Conservation (phyloP, 2,329 filamentous ascomycete species). For the Monascus ruber region DNA sequence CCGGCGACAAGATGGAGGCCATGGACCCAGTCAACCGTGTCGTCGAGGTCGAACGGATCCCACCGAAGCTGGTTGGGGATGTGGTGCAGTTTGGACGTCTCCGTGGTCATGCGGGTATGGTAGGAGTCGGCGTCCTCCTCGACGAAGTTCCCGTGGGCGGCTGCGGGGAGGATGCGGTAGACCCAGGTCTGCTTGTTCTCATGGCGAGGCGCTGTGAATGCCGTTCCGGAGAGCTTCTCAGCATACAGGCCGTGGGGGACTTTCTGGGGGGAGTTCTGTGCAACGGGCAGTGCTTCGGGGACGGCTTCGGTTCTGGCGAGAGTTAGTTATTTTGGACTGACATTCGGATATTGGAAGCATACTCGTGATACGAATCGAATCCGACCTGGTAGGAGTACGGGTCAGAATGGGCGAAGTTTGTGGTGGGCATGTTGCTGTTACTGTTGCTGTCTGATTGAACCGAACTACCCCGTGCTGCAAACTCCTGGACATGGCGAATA, state of each 20-base stretch:
- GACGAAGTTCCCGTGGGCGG: constrained; percentile 44
- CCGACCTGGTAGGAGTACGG: constrained; percentile 70
- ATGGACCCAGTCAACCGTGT: constrained; percentile 57
- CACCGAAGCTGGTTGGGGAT: constrained; percentile 74
- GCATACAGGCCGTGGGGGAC: constrained; percentile 68
- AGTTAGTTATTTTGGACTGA: constrained; percentile 2
- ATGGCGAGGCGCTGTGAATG: constrained; percentile 58
- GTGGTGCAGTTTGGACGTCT: constrained; percentile 50
- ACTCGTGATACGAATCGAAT: constrained; percentile 70
- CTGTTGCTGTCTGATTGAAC: no score
- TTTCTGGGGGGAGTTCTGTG: constrained; percentile 72
- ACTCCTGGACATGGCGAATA: no score
- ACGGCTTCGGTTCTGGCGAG: constrained; percentile 59
- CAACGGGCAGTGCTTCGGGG: constrained; percentile 60
- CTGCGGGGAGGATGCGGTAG: constrained; percentile 57
- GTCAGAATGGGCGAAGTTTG: constrained; percentile 51
- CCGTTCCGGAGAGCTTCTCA: constrained; percentile 63
- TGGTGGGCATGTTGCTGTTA: constrained; percentile 49
- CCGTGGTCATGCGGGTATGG: constrained; percentile 31
- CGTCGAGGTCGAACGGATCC: constrained; percentile 65
- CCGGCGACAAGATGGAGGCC: constrained; percentile 63
- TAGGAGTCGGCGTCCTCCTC: constrained; percentile 35
- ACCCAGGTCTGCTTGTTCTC: constrained; percentile 63
- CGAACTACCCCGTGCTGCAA: no score
- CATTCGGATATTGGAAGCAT: constrained; percentile 18